Evolutionary conservation across 768 basidiomycete species (phyloP), one percentile per base, ranked within the genome.

Genomic region (Kwoniella sp.): DNA sequence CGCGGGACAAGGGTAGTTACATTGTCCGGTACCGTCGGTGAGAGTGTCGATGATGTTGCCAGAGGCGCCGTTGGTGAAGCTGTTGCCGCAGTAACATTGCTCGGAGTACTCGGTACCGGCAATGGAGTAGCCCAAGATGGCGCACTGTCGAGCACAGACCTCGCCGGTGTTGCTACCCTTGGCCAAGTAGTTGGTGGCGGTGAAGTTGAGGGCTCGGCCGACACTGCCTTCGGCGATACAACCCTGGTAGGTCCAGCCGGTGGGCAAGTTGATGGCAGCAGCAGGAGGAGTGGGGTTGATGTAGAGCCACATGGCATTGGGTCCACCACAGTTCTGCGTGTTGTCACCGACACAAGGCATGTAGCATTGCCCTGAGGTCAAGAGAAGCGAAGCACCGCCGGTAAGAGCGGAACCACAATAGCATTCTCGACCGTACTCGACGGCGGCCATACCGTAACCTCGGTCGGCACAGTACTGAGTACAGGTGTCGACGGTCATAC

Each of bases 391-490:
- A n/a, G 68, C 70, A 37, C 66, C 66, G 47, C 52, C 62, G 41
- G 55, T 54, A 17, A 72, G 38, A 11, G 57, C 50, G 34, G 66
- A 72, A 12, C 71, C 72, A 61, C 77, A 78, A 57, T 69, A 75
- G 62, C 77, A 78, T 67, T 78, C 70, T 28, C 54, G 45, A 29
- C 73, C 73, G 55, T 68, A 72, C 48, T 74, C 74, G 55, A 74
- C 38, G 25, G 70, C 76, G 38, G 72, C 65, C 58, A 65, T 74
- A 26, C 26, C 58, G 70, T 55, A 77, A 15, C 72, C 71, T 31
- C 57, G 59, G n/a, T 38, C 57, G n/a, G 66, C 34, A 61, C 73
- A 72, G 63, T 65, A 75, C 4, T 57, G 7, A 0, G 69, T 68
- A 63, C 73, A 75, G 17, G 34, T 45, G n/a, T 61, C 55, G 17